These are phyloP conservation scores for Colletotrichum phormii DNA, from an alignment of 2,329 filamentous ascomycete species.

Conservation along the genomic window DNA sequence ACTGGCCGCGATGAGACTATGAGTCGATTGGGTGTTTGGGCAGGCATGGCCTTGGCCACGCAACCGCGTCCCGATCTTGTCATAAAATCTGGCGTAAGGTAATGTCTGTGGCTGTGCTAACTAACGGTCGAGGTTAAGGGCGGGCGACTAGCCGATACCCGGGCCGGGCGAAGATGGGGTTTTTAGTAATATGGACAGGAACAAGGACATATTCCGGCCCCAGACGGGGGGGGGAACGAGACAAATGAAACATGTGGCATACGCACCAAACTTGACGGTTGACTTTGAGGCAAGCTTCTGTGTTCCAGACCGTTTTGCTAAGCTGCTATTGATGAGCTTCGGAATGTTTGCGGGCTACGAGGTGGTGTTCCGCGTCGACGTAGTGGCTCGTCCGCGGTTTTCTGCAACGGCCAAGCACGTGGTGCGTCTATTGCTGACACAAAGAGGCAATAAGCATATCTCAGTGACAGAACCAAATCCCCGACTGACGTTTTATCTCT, in stretches of 20 bases:
- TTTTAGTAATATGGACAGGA: neutral
- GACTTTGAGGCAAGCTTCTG: neutral
- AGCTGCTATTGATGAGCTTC: neutral
- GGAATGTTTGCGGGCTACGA: neutral
- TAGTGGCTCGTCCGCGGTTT: slow-evolving; percentile 10
- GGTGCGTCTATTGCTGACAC: slow-evolving; percentile 13
- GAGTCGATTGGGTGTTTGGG: slow-evolving; percentile 11
- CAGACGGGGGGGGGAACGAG: neutral
- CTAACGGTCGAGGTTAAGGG: neutral
- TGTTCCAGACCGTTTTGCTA: neutral
- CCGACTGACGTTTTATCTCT: slow-evolving; percentile 35
- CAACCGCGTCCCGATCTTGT: slow-evolving; percentile 31
- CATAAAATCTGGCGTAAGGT: slow-evolving; percentile 30
- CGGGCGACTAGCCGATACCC: slow-evolving; percentile 12
- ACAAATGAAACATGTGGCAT: slow-evolving; percentile 9
- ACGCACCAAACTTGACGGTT: neutral
- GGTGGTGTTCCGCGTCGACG: slow-evolving; percentile 1
- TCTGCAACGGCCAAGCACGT: slow-evolving; percentile 31
- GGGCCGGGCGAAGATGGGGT: neutral
- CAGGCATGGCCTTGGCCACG: slow-evolving; percentile 37
- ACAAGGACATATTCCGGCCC: neutral
- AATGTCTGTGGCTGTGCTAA: slow-evolving; percentile 27
- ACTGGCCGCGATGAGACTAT: slow-evolving; percentile 23
- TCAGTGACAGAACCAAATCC: slow-evolving; percentile 25
- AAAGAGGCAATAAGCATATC: slow-evolving; percentile 34